These are phyloP conservation scores for Spinellus fusiger DNA, from an alignment of 192 early-diverging fungal species.

Conservation along the genomic window DNA sequence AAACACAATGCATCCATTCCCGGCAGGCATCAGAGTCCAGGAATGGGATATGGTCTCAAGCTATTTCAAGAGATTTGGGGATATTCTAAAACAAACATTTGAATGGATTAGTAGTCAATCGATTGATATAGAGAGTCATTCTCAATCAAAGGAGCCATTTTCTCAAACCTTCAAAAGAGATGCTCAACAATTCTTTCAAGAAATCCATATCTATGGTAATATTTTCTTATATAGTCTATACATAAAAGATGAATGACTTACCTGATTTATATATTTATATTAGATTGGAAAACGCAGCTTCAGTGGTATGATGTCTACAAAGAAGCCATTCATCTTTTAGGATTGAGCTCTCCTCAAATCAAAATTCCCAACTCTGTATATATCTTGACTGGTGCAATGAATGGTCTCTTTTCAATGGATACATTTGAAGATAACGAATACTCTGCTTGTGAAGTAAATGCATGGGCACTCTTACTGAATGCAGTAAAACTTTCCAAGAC, in stretches of 20 bases:
- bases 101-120: background rate
- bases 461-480: background rate
- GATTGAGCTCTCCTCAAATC: background rate
- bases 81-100: background rate
- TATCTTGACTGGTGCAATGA: conserved; percentile 2
- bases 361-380: conserved; percentile 3
- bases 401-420: background rate
- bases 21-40: background rate
- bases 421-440: background rate
- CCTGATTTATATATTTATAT: background rate
- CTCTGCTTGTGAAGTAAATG: background rate
- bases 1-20: background rate
- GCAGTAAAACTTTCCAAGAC: conserved; percentile 3
- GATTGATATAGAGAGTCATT: background rate
- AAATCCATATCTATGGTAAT: background rate
- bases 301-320: background rate
- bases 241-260: background rate
- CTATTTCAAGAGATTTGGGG: background rate
- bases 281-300: conserved; percentile 12
- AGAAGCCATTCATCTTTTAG: background rate
- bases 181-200: background rate
- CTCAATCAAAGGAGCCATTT: background rate
- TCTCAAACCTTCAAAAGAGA: background rate
- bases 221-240: too few species aligned
- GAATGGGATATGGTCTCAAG: background rate